Percentiles rank a stretch among this genome's conserved stretches.
Evolutionary conservation across 805 yeast genomes (phyloP).

Genomic region (Metschnikowia koreensis): DNA sequence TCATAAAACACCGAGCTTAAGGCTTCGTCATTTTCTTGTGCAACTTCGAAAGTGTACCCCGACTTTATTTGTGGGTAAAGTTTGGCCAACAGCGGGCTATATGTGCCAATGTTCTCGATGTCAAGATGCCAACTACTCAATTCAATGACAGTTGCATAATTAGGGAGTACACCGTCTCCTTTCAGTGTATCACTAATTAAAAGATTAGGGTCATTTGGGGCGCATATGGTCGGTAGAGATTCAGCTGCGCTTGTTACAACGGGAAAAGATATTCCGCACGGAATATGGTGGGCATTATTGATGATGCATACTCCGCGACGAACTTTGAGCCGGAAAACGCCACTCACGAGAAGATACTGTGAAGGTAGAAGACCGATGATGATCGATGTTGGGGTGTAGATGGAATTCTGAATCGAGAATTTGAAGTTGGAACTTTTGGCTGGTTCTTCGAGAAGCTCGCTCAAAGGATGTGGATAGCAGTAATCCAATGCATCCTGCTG

Average conservation of each 20-base stretch:
- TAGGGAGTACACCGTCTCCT: constrained; percentile 24
- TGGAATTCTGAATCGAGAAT: constrained; percentile 11
- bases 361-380: constrained; percentile 41
- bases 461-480: constrained; percentile 12
- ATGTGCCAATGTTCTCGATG: constrained; percentile 40
- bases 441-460: constrained; percentile 1
- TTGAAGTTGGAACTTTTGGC: constrained; percentile 9
- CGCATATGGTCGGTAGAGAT: constrained; percentile 44
- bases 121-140: constrained; percentile 42
- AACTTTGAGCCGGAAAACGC: constrained; percentile 44
- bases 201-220: constrained; percentile 35
- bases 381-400: constrained; percentile 13
- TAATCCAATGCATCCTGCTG: constrained; percentile 3
- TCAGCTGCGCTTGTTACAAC: constrained; percentile 34
- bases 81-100: constrained; percentile 47
- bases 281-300: constrained; percentile 36
- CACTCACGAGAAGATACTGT: constrained; percentile 46
- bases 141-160: constrained; percentile 43
- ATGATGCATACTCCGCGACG: constrained; percentile 48
- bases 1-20: constrained; percentile 8
- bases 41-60: constrained; percentile 14
- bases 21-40: neutral
- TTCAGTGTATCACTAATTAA: constrained; percentile 18
- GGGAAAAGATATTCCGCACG: constrained; percentile 24
- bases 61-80: constrained; percentile 17